Base-by-base conservation (phyloP, 192 early-diverging fungal species). In the Backusella circina region DNA sequence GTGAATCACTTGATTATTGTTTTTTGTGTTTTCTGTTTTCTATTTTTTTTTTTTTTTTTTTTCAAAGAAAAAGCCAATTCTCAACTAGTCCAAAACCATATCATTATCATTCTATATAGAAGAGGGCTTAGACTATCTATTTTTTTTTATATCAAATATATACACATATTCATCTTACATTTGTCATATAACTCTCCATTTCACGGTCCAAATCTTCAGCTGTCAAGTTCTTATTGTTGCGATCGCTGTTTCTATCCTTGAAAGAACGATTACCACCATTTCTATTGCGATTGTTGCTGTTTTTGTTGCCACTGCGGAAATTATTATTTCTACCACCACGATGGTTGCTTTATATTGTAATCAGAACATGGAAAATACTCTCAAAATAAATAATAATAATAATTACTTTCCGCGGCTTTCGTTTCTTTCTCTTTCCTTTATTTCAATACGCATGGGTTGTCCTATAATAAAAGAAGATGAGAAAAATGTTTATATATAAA, bases 101-200 rank as follows among this genome's bases (percentile, higher is more conserved):
- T 69, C 75, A 39, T 32, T 41, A 18, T 76, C 67, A 5, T 76
- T 70, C 18, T 47, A 37, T 33, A 16, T n/a, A 69, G 37, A 50
- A 8, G 16, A 33, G n/a, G n/a, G n/a, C n/a, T n/a, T n/a, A n/a
- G n/a, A n/a, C n/a, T n/a, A n/a, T n/a, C n/a, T n/a, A n/a, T n/a
- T n/a, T n/a, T n/a, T n/a, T n/a, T n/a, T n/a, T n/a, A n/a, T n/a
- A n/a, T n/a, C n/a, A n/a, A n/a, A n/a, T n/a, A n/a, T n/a, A n/a
- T n/a, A n/a, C n/a, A n/a, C 7, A 41, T 36, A 30, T 23, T 57
- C 8, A 23, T 28, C 41, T 61, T 80, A 79, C 80, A 66, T 39
- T 32, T 65, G 77, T 57, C 87, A 88, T 88, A 47, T 88, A 88
- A n/a, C 79, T 78, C 33, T 88, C 85, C 87, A 88, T 85, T 71